Base-by-base conservation (phyloP, 257 asterid genomes). In the Capsicum rhomboideum region DNA sequence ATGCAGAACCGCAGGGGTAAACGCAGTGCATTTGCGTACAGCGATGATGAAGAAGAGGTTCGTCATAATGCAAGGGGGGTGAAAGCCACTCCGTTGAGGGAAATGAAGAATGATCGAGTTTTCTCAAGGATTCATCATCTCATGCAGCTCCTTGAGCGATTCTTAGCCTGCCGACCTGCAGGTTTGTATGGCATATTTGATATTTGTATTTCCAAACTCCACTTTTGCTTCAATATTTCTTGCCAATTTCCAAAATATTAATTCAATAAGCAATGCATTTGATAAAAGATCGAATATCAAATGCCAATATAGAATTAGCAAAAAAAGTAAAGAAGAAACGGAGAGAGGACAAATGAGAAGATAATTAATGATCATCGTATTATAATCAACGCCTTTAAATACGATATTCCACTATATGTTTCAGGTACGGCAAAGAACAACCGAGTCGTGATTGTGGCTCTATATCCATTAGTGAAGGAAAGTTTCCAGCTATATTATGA, bases 381-480 rank as follows among this genome's bases (percentile, higher is more conserved):
- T 26, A 14, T 28, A 66, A 66, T 21, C 44, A 14, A n/a, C 16
- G 49, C 1, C 50, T 68, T 34, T 8, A 34, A 34, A 68, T 37
- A 71, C 20, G 3, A 74, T 23, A 16, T 50, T 50, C 1, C 44
- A 26, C 16, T 10, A 42, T 71, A 67, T 64, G 44, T 44, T 87
- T 56, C 91, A 96, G 99, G 99, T 21, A 85, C 85, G 17, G 97
- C 98, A 17, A 93, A 78, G 91, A 87, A 90, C n/a, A 91, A 93
- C 85, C 88, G 96, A 83, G 86, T 97, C 18, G 97, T 95, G 85
- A 49, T 85, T 20, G 93, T 93, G 71, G 99, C 98, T 10, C 90
- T 97, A 17, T 92, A 93, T 84, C 95, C 95, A 6, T 56, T 93
- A 2, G 92, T 94, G 28, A 95, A 89, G 83, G 99, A 97, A 26